Evolutionary conservation across 805 yeast species (phyloP).

Genomic region (Starmerella sp.): DNA sequence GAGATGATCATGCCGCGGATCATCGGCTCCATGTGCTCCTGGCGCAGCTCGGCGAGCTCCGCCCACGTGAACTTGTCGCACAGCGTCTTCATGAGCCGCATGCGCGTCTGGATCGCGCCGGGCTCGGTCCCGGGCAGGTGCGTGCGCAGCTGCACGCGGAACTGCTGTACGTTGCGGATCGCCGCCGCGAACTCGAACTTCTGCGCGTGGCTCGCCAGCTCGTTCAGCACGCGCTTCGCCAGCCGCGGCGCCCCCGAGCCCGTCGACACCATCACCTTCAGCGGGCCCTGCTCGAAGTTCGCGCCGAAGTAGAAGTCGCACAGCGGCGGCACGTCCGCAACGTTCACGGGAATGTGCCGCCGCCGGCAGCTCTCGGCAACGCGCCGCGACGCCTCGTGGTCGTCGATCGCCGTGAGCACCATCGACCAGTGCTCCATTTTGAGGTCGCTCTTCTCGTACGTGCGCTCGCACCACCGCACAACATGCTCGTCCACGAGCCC

Average conservation of each 20-base stretch:
- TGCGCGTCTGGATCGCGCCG: constrained; percentile 41
- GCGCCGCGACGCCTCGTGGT: constrained; percentile 44
- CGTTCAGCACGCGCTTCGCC: constrained; percentile 49
- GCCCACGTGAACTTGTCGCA: constrained; percentile 50
- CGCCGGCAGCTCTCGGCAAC: constrained; percentile 43
- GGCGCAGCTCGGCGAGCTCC: constrained; percentile 42
- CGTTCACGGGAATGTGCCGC: constrained; percentile 49
- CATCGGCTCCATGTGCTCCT: constrained; percentile 29
- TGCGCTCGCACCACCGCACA: constrained; percentile 14
- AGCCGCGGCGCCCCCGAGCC: constrained; percentile 74
- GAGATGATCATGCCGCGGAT: constrained; percentile 27
- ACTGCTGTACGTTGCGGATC: constrained; percentile 46
- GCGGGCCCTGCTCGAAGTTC: constrained; percentile 56
- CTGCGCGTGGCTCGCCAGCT: constrained; percentile 37
- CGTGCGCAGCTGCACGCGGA: constrained; percentile 42
- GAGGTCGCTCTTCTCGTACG: constrained; percentile 22
- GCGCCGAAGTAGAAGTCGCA: constrained; percentile 85
- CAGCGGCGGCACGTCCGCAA: constrained; percentile 72
- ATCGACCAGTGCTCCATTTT: constrained; percentile 41
- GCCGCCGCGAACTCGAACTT: constrained; percentile 41
- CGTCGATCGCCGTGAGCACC: constrained; percentile 67
- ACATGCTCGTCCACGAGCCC: constrained; percentile 26
- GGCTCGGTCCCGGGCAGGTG: constrained; percentile 22
- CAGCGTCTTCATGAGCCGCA: constrained; percentile 57
- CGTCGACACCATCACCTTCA: constrained; percentile 73